These are phyloP conservation scores for Paracoccidioides brasiliensis DNA, from an alignment of 2,329 filamentous ascomycete species.

Conservation along the genomic window DNA sequence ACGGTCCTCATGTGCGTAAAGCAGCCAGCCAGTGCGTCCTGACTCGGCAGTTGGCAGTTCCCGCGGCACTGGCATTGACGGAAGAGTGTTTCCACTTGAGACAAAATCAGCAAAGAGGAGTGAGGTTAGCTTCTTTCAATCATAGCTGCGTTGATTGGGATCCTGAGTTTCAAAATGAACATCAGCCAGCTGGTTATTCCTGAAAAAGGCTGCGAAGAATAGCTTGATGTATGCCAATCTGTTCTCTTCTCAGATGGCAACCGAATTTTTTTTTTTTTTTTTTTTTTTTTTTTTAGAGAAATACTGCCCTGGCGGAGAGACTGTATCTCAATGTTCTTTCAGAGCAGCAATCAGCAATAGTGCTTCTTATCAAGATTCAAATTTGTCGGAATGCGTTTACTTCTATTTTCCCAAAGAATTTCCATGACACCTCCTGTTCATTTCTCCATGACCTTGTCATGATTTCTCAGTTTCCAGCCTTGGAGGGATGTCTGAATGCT, in stretches of 20 bases:
- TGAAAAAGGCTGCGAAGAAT: neutral
- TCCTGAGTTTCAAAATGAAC: neutral
- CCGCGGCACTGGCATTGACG: neutral
- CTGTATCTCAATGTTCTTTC: too few relatives aligned
- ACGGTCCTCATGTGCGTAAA: neutral
- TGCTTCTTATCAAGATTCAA: too few relatives aligned
- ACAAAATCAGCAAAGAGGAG: neutral
- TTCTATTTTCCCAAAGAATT: too few relatives aligned
- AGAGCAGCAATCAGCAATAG: too few relatives aligned
- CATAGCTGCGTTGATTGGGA: neutral
- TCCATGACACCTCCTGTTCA: too few relatives aligned
- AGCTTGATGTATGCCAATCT: neutral
- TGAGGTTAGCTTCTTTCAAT: neutral
- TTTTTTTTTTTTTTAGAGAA: neutral
- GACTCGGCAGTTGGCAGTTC: too few relatives aligned
- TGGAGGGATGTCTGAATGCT: too few relatives aligned
- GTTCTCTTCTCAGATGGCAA: neutral
- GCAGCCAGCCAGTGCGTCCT: neutral
- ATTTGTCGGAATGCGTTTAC: too few relatives aligned
- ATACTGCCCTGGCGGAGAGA: neutral
- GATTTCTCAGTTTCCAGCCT: too few relatives aligned
- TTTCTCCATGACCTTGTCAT: too few relatives aligned
- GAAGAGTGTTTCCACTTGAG: neutral
- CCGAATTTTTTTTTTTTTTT: neutral
- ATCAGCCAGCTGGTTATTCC: neutral